Percentiles rank a stretch among this genome's conserved stretches.
Evolutionary conservation across 1,139 yeast genomes (phyloP).

Genomic region (Geotrichum histeridarum): DNA sequence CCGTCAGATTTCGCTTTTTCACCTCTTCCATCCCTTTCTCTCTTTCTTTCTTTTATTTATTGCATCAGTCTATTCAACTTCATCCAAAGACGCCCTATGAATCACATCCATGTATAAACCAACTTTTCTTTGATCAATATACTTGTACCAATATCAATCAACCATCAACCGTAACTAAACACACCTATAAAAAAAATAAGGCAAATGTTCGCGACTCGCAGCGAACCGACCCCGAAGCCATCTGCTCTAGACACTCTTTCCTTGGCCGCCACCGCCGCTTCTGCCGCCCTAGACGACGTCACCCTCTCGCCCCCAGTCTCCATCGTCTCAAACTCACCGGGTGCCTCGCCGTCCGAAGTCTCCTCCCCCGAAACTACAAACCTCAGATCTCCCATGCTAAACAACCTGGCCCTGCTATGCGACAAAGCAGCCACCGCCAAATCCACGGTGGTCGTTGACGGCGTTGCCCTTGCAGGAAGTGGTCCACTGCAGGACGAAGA

Average conservation of each 20-base stretch:
- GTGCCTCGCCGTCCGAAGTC: background rate
- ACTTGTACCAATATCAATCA: background rate
- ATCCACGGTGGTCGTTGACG: background rate
- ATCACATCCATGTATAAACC: too few species aligned
- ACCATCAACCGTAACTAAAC: background rate
- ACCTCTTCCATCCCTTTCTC: background rate
- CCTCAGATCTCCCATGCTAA: constrained; percentile 1
- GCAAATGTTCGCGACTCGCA: background rate
- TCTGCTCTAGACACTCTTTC: constrained; percentile 11
- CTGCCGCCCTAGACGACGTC: background rate
- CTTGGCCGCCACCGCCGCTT: constrained; percentile 8
- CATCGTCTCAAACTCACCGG: background rate
- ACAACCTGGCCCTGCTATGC: background rate
- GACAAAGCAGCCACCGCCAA: constrained; percentile 1
- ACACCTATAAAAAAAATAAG: background rate
- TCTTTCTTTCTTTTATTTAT: background rate
- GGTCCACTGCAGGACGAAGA: background rate
- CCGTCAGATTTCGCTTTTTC: background rate
- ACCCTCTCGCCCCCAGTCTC: background rate
- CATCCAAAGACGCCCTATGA: too few species aligned
- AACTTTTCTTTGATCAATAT: too few species aligned
- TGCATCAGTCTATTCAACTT: background rate
- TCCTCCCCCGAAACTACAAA: constrained; percentile 7
- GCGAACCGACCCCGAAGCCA: background rate
- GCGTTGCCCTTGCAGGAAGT: too few species aligned